Base-by-base conservation (phyloP, 768 basidiomycete species). In the Tulasnella sp. region DNA sequence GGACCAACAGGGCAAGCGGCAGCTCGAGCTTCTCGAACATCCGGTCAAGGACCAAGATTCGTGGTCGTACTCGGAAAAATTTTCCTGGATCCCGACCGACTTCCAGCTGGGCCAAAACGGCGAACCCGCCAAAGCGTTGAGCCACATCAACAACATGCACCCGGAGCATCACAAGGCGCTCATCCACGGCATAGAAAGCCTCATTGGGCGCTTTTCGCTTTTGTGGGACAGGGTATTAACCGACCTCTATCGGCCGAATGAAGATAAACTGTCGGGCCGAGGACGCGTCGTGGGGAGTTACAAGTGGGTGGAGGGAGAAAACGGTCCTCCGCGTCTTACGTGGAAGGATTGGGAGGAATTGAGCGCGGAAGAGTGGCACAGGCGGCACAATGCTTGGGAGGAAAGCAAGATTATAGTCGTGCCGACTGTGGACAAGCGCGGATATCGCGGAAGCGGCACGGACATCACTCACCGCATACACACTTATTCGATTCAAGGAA, bases 131-230 rank as follows among this genome's bases (percentile, higher is more conserved):
- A 73, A 67, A 40, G 77, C 42, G 5, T n/a, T 29, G n/a, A n/a
- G 29, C 10, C 51, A 78, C 73, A 78, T 74, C 77, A 78, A 78
- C 73, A 78, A 78, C 51, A 26, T 78, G 18, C 32, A 78, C n/a
- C 77, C 72, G 10, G 26, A 46, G 61, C 61, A 67, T 2, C 74
- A 78, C 46, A 39, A 40, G 9, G 77, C 57, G 2, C 77, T 78
- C 46, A 35, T 77, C 42, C 32, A 48, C 11, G 46, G n/a, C 29
- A 78, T 78, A 57, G 72, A 57, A 20, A 18, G n/a, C 23, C 48
- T 78, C 26, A 57, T 78, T n/a, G 77, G 29, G 13, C 39, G 55
- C 20, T 73, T 74, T 35, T 73, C 73, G 13, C 35, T 32, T 4
- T 11, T 78, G 23, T 78, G 40, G 29, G 67, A 78, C 29, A 32